Base-by-base conservation (phyloP, 495 filamentous ascomycete genomes). In the Aspergillus sparsus region DNA sequence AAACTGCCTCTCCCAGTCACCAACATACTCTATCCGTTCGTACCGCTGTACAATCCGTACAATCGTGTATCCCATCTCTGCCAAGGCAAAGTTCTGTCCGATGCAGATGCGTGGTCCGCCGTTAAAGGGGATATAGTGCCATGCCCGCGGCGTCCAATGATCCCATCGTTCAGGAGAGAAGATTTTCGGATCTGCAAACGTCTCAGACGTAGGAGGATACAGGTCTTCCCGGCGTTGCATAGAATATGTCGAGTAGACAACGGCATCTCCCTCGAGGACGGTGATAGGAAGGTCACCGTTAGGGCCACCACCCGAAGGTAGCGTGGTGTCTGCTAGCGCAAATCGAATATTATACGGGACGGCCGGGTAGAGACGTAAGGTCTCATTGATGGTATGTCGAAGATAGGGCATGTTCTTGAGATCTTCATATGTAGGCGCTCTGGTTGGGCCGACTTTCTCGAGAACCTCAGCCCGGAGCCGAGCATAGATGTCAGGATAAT, bases 21-120 rank as follows among this genome's bases (percentile, higher is more conserved):
- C 46, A 3, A 46, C 57, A 45, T 59, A 46, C 57, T 53, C 49
- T 3, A 59, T 45, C 27, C 50, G 49, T 39, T 60, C 39, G 15
- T 54, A 54, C 49, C 39, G 49, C 49, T 53, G 57, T 49, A 60
- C 33, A 27, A 54, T 54, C 18, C 50, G 50, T 36, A 53, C 49
- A 39, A 49, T 60, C 15, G 57, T 59, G 37, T 59, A 59, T 32
- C 57, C 56, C 56, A 53, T 58, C 49, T 59, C 57, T 2, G 49
- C 49, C 16, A 59, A 36, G 7, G 57, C 57, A 59, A 60, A 54
- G 18, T 60, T 54, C 41, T 60, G 57, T 18, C 57, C 50, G 50
- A 60, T 60, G 9, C 57, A 59, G 41, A 59, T 53, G 12, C 57
- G 49, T 39, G 57, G 57, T 11, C 49, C 57, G 1, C 57, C 57